Percentiles rank a stretch among this genome's conserved stretches.
These are phyloP conservation scores for Polychaeton citri DNA, from an alignment of 2,329 filamentous ascomycete genomes.

Conservation along the genomic window DNA sequence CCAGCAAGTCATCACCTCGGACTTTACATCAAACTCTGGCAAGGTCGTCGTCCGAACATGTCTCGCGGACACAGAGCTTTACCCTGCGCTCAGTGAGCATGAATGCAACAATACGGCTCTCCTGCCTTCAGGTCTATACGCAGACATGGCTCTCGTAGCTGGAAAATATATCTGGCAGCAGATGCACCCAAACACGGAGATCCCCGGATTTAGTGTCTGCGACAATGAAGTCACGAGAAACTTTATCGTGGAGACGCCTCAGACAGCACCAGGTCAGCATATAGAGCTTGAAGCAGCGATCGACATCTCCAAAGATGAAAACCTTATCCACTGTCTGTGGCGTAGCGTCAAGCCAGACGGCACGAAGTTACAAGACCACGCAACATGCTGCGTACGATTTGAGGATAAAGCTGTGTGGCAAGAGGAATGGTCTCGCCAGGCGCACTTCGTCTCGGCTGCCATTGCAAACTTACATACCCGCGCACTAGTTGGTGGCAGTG, in stretches of 20 bases:
- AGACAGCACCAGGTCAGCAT: slow-evolving; percentile 10
- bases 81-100: slow-evolving; percentile 16
- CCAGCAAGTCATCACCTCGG: slow-evolving; percentile 11
- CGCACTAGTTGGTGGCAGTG: slow-evolving; percentile 4
- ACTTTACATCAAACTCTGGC: slow-evolving; percentile 4
- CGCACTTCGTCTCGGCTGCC: slow-evolving; percentile 7
- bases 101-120: slow-evolving; percentile 20
- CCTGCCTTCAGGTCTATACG: slow-evolving; percentile 19
- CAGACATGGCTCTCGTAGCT: slow-evolving; percentile 20
- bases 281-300: slow-evolving; percentile 13
- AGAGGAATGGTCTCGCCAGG: slow-evolving; percentile 8
- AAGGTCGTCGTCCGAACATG: slow-evolving; percentile 13
- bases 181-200: slow-evolving; percentile 4
- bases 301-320: slow-evolving; percentile 1
- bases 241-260: slow-evolving; percentile 11
- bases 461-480: slow-evolving; percentile 8
- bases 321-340: slow-evolving; percentile 10
- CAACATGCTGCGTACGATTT: slow-evolving; percentile 12
- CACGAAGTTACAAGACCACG: slow-evolving; percentile 11
- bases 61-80: slow-evolving; percentile 11
- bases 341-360: slow-evolving; percentile 12
- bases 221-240: slow-evolving; percentile 15
- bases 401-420: slow-evolving; percentile 10
- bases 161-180: slow-evolving; percentile 12
- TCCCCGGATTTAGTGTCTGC: slow-evolving; percentile 12